A percentile compares a stretch with the other conserved stretches of the same genome.
Evolutionary conservation across 345 rosid genomes (phyloP).

Genomic region (Combretum micranthum): DNA sequence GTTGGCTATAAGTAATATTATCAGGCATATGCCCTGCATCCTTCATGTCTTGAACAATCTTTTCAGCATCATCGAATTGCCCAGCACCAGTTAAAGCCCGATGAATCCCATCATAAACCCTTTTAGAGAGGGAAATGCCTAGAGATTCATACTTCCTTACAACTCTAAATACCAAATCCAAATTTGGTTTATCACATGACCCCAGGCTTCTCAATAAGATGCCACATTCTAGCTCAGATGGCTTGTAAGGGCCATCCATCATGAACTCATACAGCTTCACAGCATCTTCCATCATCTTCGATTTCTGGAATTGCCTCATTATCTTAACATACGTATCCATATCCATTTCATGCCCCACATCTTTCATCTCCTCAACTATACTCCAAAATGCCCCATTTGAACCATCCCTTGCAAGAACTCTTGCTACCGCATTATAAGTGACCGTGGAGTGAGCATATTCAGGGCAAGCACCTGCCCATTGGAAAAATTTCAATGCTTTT

Average conservation of each 20-base stretch:
- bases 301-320: slow-evolving; percentile 71
- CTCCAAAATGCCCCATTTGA: slow-evolving; percentile 66
- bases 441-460: slow-evolving; percentile 35
- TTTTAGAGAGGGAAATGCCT: slow-evolving; percentile 53
- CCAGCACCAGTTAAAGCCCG: slow-evolving; percentile 59
- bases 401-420: slow-evolving; percentile 57
- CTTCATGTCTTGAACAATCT: slow-evolving; percentile 51
- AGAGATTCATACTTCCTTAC: slow-evolving; percentile 46
- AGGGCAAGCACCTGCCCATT: slow-evolving; percentile 35
- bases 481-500: slow-evolving; percentile 48
- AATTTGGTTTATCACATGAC: slow-evolving; percentile 32
- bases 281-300: slow-evolving; percentile 52
- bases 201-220: slow-evolving; percentile 54
- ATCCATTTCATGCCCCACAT: slow-evolving; percentile 53
- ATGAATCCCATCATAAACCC: slow-evolving; percentile 72
- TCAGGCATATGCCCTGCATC: slow-evolving; percentile 69
- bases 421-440: slow-evolving; percentile 51
- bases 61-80: slow-evolving; percentile 61
- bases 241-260: slow-evolving; percentile 88
- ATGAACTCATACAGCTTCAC: slow-evolving; percentile 77
- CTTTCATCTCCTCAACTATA: slow-evolving; percentile 59
- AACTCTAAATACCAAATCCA: slow-evolving; percentile 62
- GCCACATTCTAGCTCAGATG: slow-evolving; percentile 58
- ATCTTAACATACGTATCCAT: slow-evolving; percentile 64
- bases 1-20: slow-evolving; percentile 79